Base-by-base conservation (phyloP, 495 filamentous ascomycete species). In the Trichodelitschia bisporula region DNA sequence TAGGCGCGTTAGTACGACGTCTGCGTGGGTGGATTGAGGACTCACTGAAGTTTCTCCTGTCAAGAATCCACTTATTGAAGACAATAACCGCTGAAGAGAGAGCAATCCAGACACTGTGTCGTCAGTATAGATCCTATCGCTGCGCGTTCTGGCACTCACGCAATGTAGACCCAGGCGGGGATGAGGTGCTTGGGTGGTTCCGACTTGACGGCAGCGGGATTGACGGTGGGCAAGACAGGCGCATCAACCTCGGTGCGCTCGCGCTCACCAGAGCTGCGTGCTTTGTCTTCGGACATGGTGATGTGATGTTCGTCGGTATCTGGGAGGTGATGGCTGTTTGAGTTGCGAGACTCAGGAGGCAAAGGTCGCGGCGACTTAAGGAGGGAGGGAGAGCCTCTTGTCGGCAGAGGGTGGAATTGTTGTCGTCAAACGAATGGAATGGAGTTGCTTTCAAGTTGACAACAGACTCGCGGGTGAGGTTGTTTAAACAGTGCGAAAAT, bases 21-120 rank as follows among this genome's bases (percentile, higher is more conserved):
- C 26, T 28, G 19, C 35, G 29, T 16, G 14, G 16, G 27, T 26
- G 18, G 28, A 28, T 30, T 17, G 30, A 10, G 15, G 4, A 63
- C 77, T 70, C 63, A 86, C 78, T 58, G 61, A 93, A 97, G 30
- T 72, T 57, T 40, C 68, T 62, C 17, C 66, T 76, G 43, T 77
- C 69, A 32, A 95, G 64, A 40, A 97, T 82, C 66, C 77, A 84
- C 66, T 97, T 97, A 72, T 97, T 95, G 72, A 92, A 97, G 26
- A 95, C 57, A 43, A 97, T 97, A 38, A 91, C 79, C 38, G 68
- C 75, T 19, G 84, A 92, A 48, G 80, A 91, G 43, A 91, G 55
- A 33, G 66, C 50, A 40, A 97, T 95, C 86, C 86, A 97, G 46
- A 66, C 53, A 39, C 84, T 95, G 49, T 36, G 24, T 25, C 19